These are phyloP conservation scores for Colletotrichum zoysiae DNA, from an alignment of 2,329 filamentous ascomycete genomes.

Conservation along the genomic window DNA sequence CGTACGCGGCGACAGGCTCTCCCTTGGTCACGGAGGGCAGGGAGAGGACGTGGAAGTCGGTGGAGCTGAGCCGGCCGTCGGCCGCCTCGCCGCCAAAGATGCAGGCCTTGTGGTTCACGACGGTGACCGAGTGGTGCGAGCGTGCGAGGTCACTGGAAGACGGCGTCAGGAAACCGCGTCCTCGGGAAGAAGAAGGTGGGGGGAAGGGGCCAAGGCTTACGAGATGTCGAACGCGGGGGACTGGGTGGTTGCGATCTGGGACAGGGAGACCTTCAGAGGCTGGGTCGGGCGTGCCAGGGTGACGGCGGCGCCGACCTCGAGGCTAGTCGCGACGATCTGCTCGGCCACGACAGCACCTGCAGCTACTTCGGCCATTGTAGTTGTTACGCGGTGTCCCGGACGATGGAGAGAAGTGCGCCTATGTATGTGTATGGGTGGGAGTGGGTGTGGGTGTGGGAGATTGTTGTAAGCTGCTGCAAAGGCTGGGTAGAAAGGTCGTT, in stretches of 20 bases:
- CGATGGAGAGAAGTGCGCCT: not conserved
- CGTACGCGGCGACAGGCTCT: constrained; percentile 47
- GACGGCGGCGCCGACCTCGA: constrained; percentile 56
- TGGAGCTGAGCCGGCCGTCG: constrained; percentile 57
- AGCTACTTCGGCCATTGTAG: constrained; percentile 54
- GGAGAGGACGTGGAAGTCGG: constrained; percentile 65
- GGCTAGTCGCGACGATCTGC: constrained; percentile 55
- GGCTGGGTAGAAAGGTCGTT: not conserved
- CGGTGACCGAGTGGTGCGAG: constrained; percentile 63
- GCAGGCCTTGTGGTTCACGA: constrained; percentile 66
- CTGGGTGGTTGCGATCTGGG: constrained; percentile 56
- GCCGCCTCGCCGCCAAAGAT: constrained; percentile 65
- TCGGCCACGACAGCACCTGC: constrained; percentile 55
- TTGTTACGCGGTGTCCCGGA: not conserved
- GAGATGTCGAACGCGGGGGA: constrained; percentile 45
- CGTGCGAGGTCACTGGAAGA: constrained; percentile 56
- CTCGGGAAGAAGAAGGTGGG: not conserved
- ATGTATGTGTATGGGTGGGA: not conserved
- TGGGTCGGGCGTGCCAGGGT: constrained; percentile 64
- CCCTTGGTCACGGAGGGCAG: constrained; percentile 57
- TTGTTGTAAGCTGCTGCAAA: not conserved
- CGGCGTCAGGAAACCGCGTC: not conserved
- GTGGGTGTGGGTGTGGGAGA: not conserved
- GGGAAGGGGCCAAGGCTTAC: constrained; percentile 43
- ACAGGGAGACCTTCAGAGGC: constrained; percentile 63